Base-by-base conservation (phyloP, 2,329 filamentous ascomycete species). In the Aspergillus fijiensis region DNA sequence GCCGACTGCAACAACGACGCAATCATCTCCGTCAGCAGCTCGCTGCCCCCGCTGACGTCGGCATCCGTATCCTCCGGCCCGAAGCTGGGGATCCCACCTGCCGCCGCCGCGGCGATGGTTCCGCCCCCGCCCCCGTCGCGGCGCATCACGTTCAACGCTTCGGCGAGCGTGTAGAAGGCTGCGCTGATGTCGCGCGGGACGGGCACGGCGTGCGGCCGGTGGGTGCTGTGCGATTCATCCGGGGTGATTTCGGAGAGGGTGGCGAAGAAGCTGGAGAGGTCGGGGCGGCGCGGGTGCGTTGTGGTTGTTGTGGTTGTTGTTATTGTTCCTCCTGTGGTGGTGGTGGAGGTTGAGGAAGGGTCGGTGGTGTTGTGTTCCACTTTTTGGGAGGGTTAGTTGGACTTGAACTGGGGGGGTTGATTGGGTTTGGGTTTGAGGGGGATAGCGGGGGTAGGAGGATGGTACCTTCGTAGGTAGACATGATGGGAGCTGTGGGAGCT, bases 241-340 rank as follows among this genome's bases (percentile, higher is more conserved):
- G 77, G 82, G 9, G 82, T 85, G 59, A 86, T 81, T 67, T 87
- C 83, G 61, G 76, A 76, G 53, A 88, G 83, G 49, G 84, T 83
- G 59, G 82, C 81, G 77, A 87, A 87, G 79, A 89, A 88, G 67
- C 85, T 86, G 47, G 83, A 85, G 47, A 88, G 81, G 71, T 89
- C 86, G 29, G 86, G 86, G 55, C 85, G 83, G 63, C 84, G 84
- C 57, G 76, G 75, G 19, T 47, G 42, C 75, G 75, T 63, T 58
- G 51, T 35, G 66, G 59, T 29, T 54, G 58, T 49, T 61, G 59
- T 29, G 53, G 58, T 49, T 61, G 62, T 50, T 54, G 57, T 51
- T 23, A 4, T 23, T 23, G 23, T 23, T 23, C 61, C 49, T 52
- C 27, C 27, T 9, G 51, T 42, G 12, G 51, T 33, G 25, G 39